Percentiles rank a stretch among this genome's conserved stretches.
These are phyloP conservation scores for Panicum virgatum DNA, from an alignment of 202 grass and related monocot genomes.

Conservation along the genomic window DNA sequence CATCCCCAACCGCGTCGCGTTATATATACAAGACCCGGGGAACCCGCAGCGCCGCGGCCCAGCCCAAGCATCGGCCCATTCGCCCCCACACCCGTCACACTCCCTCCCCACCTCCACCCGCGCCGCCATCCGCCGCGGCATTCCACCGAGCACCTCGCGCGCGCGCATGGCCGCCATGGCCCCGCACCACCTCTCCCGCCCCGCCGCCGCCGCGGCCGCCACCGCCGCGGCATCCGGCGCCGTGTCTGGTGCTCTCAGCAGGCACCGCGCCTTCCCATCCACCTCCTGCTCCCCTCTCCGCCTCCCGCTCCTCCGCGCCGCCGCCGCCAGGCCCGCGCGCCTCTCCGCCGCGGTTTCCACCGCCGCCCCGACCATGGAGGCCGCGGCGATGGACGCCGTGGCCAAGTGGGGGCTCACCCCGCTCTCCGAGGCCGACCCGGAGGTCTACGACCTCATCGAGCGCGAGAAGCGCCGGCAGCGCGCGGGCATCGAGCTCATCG, in stretches of 20 bases:
- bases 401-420: constrained; percentile 64
- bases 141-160: constrained; percentile 31
- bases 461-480: constrained; percentile 90
- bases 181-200: constrained; percentile 25
- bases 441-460: constrained; percentile 82
- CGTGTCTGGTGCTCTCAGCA: not conserved
- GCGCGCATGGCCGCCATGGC: constrained; percentile 38
- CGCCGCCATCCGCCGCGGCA: constrained; percentile 17
- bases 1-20: too few species aligned
- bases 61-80: not conserved
- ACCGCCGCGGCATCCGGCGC: constrained; percentile 15
- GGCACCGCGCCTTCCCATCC: not conserved
- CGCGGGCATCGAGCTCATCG: constrained; percentile 95
- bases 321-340: not conserved
- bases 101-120: too few species aligned
- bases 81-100: not conserved
- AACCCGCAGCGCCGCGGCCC: not conserved
- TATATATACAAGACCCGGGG: not conserved
- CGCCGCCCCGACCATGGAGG: not conserved
- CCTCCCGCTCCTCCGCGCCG: constrained; percentile 6
- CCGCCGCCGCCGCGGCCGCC: not conserved
- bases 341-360: not conserved
- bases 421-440: constrained; percentile 61
- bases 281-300: not conserved
- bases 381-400: constrained; percentile 22